Base-by-base conservation (phyloP, 1,284 basidiomycete genomes). In the Pascua sp. region DNA sequence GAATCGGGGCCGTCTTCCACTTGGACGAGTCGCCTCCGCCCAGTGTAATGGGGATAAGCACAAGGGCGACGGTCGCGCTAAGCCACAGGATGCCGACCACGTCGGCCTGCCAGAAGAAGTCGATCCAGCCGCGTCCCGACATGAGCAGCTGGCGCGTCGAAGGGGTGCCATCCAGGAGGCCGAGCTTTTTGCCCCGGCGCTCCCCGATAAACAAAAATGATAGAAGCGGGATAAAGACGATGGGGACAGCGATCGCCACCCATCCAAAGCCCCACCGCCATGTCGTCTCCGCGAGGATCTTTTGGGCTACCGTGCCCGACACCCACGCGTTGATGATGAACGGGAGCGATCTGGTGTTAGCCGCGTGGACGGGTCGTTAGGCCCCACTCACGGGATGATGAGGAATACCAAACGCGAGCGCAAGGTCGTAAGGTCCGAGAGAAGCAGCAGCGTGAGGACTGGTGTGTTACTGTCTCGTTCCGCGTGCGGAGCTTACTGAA, bases 211-310 rank as follows among this genome's bases (percentile, higher is more conserved):
- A 5, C 8, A 51, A 42, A 0, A 37, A 12, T 9, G 54, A 44
- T 51, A 76, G 56, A 15, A 79, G 65, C 7, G 76, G 73, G 10
- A 77, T 32, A n/a, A 67, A 50, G 53, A 66, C 64, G 13, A 45
- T 15, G 18, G 47, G 51, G 7, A 54, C 44, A 1, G 36, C 24
- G 36, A 51, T 45, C 43, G 38, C 17, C 13, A 11, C 18, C 8
- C 44, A 45, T 4, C 42, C 54, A 16, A 49, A 55, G 40, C 88
- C 88, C 85, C 86, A 87, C 73, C 88, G 77, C 89, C 89, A 91
- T 15, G 70, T 71, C 1, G 70, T 72, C 2, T n/a, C 11, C 8
- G 8, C 9, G 47, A 48, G 24, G 38, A 47, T 43, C 4, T 13
- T 59, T 9, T 76, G 72, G 0, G 75, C 66, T 1, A 56, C 42